phyloP scores from a whole-genome alignment of 768 basidiomycete genomes.

The Russula olivacea region DNA sequence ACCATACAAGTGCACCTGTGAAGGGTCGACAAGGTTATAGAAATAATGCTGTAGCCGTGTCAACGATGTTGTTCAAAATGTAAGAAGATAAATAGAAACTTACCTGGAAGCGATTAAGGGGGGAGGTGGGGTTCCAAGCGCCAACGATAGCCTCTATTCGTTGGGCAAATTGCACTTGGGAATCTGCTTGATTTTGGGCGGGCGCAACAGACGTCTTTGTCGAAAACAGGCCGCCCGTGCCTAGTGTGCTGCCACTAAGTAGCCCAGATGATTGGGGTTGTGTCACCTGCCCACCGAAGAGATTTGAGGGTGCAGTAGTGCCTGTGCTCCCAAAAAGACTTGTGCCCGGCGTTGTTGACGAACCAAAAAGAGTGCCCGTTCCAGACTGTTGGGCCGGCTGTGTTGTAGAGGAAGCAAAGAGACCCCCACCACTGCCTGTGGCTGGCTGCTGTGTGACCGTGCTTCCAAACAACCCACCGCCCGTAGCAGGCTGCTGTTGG shows the following conservation, averaged over 20 bases:
- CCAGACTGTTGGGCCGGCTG: constrained; percentile 9
- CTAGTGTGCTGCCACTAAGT: constrained; percentile 26
- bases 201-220: constrained; percentile 32
- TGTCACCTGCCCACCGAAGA: constrained; percentile 15
- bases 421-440: constrained; percentile 7
- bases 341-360: background rate
- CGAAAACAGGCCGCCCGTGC: constrained; percentile 24
- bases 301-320: background rate
- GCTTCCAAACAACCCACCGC: constrained; percentile 27
- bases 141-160: constrained; percentile 58
- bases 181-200: constrained; percentile 49
- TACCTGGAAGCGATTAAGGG: constrained; percentile 78
- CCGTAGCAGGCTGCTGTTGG: background rate
- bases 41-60: constrained; percentile 58
- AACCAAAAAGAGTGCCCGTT: constrained; percentile 7
- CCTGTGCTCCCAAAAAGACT: constrained; percentile 3
- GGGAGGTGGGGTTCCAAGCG: constrained; percentile 66
- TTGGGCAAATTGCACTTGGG: constrained; percentile 51
- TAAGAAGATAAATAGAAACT: constrained; percentile 21
- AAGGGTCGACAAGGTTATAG: constrained; percentile 77
- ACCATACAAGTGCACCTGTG: constrained; percentile 56
- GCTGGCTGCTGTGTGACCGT: constrained; percentile 16
- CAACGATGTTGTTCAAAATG: background rate
- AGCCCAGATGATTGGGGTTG: constrained; percentile 20
- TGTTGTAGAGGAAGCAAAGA: constrained; percentile 9